Evolutionary conservation across 768 basidiomycete species (phyloP).

Genomic region (Rhodotorula taiwanensis): DNA sequence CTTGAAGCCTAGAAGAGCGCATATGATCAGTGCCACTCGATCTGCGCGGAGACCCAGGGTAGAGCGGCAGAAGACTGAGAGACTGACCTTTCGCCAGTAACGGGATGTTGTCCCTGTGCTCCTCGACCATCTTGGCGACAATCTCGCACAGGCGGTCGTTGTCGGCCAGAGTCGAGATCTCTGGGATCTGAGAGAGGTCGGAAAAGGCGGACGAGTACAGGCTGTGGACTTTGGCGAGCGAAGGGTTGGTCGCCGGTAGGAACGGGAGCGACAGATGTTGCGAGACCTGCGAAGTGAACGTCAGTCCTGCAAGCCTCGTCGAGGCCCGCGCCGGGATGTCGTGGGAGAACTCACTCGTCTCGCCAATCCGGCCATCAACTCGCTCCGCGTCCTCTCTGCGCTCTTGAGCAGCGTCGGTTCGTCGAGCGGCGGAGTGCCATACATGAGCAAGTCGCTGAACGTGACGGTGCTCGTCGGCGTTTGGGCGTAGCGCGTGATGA

Average conservation of each 20-base stretch:
- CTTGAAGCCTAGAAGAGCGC: conserved; percentile 55
- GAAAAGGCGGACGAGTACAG: conserved; percentile 38
- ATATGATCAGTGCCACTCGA: background rate
- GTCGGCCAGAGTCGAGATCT: conserved; percentile 57
- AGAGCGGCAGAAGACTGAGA: background rate
- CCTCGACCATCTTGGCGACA: conserved; percentile 64
- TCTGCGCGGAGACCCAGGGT: background rate
- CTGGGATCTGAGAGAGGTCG: conserved; percentile 31
- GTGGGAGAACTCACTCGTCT: conserved; percentile 20
- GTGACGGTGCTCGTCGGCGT: conserved; percentile 29
- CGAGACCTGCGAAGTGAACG: conserved; percentile 4
- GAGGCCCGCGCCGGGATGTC: no score
- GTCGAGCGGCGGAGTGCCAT: conserved; percentile 31
- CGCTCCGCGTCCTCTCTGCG: conserved; percentile 35
- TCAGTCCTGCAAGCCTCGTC: background rate
- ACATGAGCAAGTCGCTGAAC: conserved; percentile 25
- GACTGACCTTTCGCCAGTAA: conserved; percentile 77
- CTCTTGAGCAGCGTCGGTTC: conserved; percentile 29
- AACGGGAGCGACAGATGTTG: conserved; percentile 37
- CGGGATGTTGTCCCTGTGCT: conserved; percentile 80
- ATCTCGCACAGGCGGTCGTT: conserved; percentile 63
- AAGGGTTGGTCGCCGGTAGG: conserved; percentile 37
- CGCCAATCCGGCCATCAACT: conserved; percentile 34
- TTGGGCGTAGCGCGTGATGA: conserved; percentile 25
- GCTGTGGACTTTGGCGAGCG: conserved; percentile 35